Evolutionary conservation across 352 stramenopile genomes (phyloP), one percentile per base, ranked within the genome.

Genomic region (Phytophthora pini): DNA sequence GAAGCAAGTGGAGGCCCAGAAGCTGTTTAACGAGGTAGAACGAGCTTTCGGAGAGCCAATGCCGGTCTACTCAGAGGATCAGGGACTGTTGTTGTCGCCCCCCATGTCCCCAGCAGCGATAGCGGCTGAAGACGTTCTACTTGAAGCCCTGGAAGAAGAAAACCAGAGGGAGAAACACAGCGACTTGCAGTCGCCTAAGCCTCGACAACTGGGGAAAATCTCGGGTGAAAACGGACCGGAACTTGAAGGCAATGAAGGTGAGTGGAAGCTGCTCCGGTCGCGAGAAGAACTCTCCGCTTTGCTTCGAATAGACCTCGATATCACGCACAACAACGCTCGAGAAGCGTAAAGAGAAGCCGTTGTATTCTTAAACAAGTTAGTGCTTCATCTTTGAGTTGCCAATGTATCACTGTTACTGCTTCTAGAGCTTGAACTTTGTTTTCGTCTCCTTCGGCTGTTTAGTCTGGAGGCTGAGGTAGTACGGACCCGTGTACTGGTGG

Each of bases 241-340:
- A 12, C 44, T 68, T 36, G 61, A 71, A 38, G 52, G 24, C 1
- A 12, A 15, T 5, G 49, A 74, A 36, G 55, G 61, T 26, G 26
- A 53, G n/a, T 65, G 51, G 62, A 65, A 68, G 38, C 22, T 64
- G 34, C 55, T 68, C 2, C 55, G 40, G 6, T 57, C 62, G 41
- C 44, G 51, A 15, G 62, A 75, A n/a, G 68, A 75, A n/a, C 47
- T 72, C 8, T 61, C 62, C 3, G 53, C 40, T 50, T 41, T 69
- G 9, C 61, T 72, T 44, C 68, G 52, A 20, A 68, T 75, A 61
- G 61, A 75, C 41, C 48, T 72, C 2, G 62, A 69, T 44, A 57
- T 29, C 11, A 47, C 53, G 17, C 61, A 68, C 20, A 65, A 69
- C 49, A 72, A 55, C 15, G 68, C 62, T 8, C 50, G 62, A 50